Base-by-base conservation (phyloP, 1,139 yeast genomes). In the Debaryomyces udenii region DNA sequence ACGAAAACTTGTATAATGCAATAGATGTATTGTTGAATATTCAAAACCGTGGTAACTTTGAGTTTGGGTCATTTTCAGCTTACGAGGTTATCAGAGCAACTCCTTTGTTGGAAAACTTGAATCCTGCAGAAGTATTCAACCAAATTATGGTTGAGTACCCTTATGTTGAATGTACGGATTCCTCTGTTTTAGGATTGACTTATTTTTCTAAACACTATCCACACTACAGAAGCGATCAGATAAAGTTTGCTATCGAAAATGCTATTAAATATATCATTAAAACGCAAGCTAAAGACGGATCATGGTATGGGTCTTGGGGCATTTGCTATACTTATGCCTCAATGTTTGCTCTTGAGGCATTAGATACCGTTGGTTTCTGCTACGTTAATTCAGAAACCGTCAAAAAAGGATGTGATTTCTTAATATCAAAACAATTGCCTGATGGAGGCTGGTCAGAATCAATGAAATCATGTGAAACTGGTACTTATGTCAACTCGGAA, bases 281-380 rank as follows among this genome's bases (percentile, higher is more conserved):
- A 3, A 77, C 78, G 2, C 99, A 94, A 62, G 70, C 74, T 34
- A 57, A 60, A 0, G 96, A 93, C 60, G 99, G 99, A 0, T 83
- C 96, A 7, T 94, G 99, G 98, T 94, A 91, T 60, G 99, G 99
- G 1, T 83, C 91, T 32, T 94, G 99, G 99, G 99, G 99, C 32
- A 85, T 94, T 9, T 94, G 99, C 58, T 90, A 78, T 59, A 88
- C 97, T 0, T 94, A 94, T 64, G 98, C 99, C 0, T 86, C 93
- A 1, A 94, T 94, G 99, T 94, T 94, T 77, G 99, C 99, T 0
- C 66, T 93, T 24, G 99, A 94, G 55, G 98, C 99, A 0, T 71
- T 93, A 39, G 70, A 80, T 30, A 78, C 94, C 2, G 84, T 85
- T 18, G 88, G 85, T 1, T 75, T 76, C 45, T 68, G 61, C 2